These are phyloP conservation scores for Macadamia tetraphylla DNA, from an alignment of 164 flowering plant genomes.

Conservation along the genomic window DNA sequence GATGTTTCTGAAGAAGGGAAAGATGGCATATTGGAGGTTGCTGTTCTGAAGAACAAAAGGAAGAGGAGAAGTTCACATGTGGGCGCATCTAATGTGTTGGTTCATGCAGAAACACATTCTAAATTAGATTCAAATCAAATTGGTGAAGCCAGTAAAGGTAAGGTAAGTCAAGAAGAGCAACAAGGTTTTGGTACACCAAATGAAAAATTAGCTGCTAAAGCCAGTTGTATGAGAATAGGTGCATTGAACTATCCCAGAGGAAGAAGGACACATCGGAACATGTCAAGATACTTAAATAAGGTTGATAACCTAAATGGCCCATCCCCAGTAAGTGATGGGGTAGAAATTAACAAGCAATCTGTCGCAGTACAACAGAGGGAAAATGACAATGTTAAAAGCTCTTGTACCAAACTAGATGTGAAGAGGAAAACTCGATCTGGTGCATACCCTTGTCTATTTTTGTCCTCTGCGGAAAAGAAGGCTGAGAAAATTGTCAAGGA, in stretches of 20 bases:
- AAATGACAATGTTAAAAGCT: conserved; percentile 4
- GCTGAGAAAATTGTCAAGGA: conserved; percentile 6
- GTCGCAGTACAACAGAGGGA: conserved; percentile 16
- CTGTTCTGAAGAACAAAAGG: conserved; percentile 7
- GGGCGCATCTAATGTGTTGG: conserved; percentile 1
- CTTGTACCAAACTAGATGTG: conserved; percentile 6
- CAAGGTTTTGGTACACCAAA: conserved; percentile 1
- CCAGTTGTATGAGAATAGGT: conserved; percentile 4
- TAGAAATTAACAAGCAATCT: conserved; percentile 15
- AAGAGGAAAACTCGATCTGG: conserved; percentile 22
- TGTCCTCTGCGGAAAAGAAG: conserved; percentile 3
- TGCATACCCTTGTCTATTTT: not conserved
- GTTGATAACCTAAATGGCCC: conserved; percentile 13
- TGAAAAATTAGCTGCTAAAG: conserved; percentile 5
- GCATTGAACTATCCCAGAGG: conserved; percentile 25
- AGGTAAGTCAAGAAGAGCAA: conserved; percentile 13
- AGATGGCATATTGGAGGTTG: conserved; percentile 9
- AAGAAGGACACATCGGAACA: conserved; percentile 31
- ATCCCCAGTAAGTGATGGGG: conserved; percentile 7
- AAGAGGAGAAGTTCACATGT: conserved; percentile 4
- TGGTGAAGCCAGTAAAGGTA: conserved; percentile 11
- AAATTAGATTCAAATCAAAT: conserved; percentile 7
- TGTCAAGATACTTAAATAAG: conserved; percentile 11
- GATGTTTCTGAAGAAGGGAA: conserved; percentile 12
- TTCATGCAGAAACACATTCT: conserved; percentile 7